These are phyloP conservation scores for Effrenium voratum DNA, from an alignment of 73 alveolate genomes.

Conservation along the genomic window DNA sequence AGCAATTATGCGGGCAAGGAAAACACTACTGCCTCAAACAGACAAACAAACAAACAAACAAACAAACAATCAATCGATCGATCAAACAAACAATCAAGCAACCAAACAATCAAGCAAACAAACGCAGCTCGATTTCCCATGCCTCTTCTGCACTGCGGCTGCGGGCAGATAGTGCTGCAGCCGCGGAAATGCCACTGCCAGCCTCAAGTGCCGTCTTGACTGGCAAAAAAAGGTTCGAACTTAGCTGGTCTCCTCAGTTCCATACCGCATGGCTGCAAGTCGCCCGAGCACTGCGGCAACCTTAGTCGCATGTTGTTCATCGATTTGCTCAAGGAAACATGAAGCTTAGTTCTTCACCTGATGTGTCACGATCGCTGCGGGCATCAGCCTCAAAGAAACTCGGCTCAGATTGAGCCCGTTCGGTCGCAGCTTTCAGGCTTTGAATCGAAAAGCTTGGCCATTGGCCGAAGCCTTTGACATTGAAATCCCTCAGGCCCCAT, in stretches of 20 bases:
- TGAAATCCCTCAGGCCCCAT: background rate
- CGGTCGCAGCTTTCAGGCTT: too few species aligned
- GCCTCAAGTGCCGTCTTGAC: background rate
- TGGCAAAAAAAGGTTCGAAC: background rate
- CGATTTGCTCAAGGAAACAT: too few species aligned
- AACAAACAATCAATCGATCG: too few species aligned
- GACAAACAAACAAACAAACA: too few species aligned
- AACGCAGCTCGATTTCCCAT: background rate
- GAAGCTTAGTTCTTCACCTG: too few species aligned
- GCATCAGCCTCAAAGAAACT: too few species aligned
- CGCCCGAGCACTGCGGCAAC: background rate
- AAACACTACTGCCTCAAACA: too few species aligned
- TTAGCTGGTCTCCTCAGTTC: background rate
- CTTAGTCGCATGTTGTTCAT: background rate
- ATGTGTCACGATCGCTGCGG: too few species aligned
- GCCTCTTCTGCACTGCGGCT: slow-evolving; percentile 86
- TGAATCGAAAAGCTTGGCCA: background rate
- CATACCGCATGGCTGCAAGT: background rate
- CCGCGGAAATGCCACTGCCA: slow-evolving; percentile 46
- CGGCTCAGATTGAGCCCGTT: too few species aligned
- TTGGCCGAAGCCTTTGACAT: background rate
- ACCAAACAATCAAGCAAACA: too few species aligned
- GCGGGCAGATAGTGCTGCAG: slow-evolving; percentile 49
- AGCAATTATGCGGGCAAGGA: too few species aligned
- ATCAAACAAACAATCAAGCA: too few species aligned